Conservation (phyloP, 257 asterid species). For the Solanum peruvianum region DNA sequence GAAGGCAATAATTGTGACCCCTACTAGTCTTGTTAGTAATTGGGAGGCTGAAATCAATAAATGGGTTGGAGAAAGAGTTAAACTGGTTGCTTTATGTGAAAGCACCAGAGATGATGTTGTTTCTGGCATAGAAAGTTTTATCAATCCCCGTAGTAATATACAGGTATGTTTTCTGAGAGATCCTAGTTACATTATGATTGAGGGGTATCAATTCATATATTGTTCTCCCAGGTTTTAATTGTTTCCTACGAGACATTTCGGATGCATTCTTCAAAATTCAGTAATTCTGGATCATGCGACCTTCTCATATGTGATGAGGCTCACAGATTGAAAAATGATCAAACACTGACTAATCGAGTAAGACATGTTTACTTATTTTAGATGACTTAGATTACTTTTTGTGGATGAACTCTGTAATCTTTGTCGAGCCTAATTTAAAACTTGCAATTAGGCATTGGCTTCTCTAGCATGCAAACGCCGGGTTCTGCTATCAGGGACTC, state of each 20-base stretch:
- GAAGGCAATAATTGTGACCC: constrained; percentile 88
- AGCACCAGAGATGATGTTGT: constrained; percentile 83
- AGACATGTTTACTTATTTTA: constrained; percentile 12
- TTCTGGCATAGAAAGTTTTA: constrained; percentile 67
- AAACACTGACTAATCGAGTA: constrained; percentile 94
- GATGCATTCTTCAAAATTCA: constrained; percentile 78
- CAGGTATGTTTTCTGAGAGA: constrained; percentile 37
- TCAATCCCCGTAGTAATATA: constrained; percentile 30
- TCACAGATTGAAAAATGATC: constrained; percentile 93
- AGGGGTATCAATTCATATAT: not conserved
- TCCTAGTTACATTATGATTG: not conserved
- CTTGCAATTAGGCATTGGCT: constrained; percentile 75
- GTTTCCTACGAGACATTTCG: constrained; percentile 96
- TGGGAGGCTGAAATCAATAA: constrained; percentile 97
- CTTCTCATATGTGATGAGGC: constrained; percentile 98
- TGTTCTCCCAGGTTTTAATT: constrained; percentile 58
- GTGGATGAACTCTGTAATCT: not conserved
- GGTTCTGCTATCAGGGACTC: constrained; percentile 88
- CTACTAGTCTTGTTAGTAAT: constrained; percentile 93
- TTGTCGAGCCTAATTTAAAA: constrained; percentile 2
- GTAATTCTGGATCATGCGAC: constrained; percentile 74
- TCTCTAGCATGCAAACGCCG: constrained; percentile 81
- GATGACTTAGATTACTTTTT: not conserved
- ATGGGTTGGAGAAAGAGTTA: constrained; percentile 94
- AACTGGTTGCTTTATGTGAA: constrained; percentile 93